These are phyloP conservation scores for Phytophthora sp. DNA, from an alignment of 352 stramenopile genomes.

Conservation along the genomic window DNA sequence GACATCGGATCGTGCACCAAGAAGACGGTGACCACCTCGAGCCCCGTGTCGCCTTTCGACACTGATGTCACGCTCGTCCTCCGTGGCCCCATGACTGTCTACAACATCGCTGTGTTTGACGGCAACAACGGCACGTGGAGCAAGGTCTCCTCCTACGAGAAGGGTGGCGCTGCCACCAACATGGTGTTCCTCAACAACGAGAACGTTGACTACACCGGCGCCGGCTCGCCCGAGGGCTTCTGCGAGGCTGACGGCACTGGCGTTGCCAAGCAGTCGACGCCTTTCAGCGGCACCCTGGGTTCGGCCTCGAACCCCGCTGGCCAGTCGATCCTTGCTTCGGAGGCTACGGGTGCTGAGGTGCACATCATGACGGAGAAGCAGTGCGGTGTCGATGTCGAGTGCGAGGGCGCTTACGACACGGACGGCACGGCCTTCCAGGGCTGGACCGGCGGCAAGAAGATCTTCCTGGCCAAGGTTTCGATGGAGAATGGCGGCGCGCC, in stretches of 20 bases:
- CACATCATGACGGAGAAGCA: conserved; percentile 74
- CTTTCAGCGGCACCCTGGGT: conserved; percentile 61
- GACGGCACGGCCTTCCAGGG: conserved; percentile 68
- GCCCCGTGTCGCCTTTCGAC: conserved; percentile 62
- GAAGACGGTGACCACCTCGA: conserved; percentile 42
- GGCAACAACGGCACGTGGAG: conserved; percentile 48
- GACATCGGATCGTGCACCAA: conserved; percentile 64
- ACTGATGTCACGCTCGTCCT: conserved; percentile 72
- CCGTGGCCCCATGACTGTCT: conserved; percentile 70
- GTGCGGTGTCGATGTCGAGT: conserved; percentile 58
- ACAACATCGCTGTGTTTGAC: conserved; percentile 78
- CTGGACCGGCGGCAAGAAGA: conserved; percentile 81
- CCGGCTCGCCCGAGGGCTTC: conserved; percentile 65
- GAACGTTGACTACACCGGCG: conserved; percentile 75
- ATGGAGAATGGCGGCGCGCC: conserved; percentile 54
- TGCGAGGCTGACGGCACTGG: conserved; percentile 56
- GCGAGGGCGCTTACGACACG: conserved; percentile 72
- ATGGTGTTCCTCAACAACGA: conserved; percentile 88
- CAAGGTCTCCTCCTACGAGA: conserved; percentile 74
- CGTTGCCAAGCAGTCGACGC: conserved; percentile 38
- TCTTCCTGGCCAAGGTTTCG: conserved; percentile 73
- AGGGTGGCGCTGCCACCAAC: conserved; percentile 56
- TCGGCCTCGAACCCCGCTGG: conserved; percentile 49
- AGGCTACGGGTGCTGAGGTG: conserved; percentile 73
- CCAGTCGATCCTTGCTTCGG: conserved; percentile 54